Evolutionary conservation across 257 asterid genomes (phyloP), one percentile per base, ranked within the genome.

Genomic region (Handroanthus guayacan): DNA sequence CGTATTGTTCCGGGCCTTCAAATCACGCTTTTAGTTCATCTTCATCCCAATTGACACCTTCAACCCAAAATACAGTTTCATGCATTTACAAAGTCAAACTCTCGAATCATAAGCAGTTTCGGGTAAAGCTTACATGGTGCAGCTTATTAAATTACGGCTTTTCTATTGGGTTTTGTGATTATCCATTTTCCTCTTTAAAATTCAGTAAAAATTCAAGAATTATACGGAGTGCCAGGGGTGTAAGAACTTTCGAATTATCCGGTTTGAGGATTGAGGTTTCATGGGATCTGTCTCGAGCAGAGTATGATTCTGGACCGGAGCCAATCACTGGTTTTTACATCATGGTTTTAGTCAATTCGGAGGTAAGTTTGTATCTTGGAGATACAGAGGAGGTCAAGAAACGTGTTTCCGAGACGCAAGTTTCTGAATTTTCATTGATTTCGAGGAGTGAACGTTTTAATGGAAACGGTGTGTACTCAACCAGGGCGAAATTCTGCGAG

Each of bases 251-350:
- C 76, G 86, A 87, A 5, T 85, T 80, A 6, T 69, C 76, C 61
- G 31, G 79, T 31, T 77, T 78, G 71, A 81, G 14, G 48, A 43
- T 88, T 8, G 89, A 88, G 45, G 83, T 91, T 7, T 44, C 79
- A 3, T 94, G 99, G 99, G 99, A 92, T 86, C 85, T 92, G 5
- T 82, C 84, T 2, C 74, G 76, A 3, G 93, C 97, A 0, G 41
- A 58, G 16, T 94, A 83, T 39, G 86, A 65, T 0, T 7, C 80
- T 4, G 92, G 97, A 3, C 97, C 97, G 0, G 97, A 92, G 66
- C 97, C 97, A 7, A 56, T 79, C 25, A 25, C 60, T n/a, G 86
- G 91, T 1, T 94, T 75, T 61, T 86, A 86, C 44, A 72, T 94
- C 0, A 69, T 72, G 66, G 79, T 89, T 43, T 38, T 82, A 10